phyloP scores from a whole-genome alignment of 441 rosid genomes.

The Theobroma grandiflorum region DNA sequence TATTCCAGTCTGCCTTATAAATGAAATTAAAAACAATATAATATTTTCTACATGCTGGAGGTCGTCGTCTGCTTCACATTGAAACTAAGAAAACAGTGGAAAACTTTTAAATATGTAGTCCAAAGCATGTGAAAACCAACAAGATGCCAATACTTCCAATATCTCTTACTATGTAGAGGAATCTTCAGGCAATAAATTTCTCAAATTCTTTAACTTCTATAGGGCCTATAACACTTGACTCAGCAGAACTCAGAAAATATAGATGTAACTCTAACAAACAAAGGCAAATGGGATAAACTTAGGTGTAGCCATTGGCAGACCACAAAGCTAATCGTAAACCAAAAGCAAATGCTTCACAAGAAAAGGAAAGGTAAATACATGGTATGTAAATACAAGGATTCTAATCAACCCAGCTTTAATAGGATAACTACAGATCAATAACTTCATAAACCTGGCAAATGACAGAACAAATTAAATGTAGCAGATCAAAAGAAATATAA shows the following conservation, averaged over 20 bases:
- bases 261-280: background rate
- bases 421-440: conserved; percentile 3
- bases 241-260: background rate
- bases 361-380: background rate
- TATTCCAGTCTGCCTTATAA: background rate
- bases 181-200: conserved; percentile 7
- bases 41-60: background rate
- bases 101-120: background rate
- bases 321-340: background rate
- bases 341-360: background rate
- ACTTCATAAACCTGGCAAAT: background rate
- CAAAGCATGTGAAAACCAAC: background rate
- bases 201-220: background rate
- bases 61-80: conserved; percentile 1
- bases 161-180: background rate
- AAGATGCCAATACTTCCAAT: background rate
- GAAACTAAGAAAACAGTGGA: background rate
- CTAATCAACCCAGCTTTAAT: background rate
- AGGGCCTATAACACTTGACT: background rate
- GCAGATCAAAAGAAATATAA: background rate
- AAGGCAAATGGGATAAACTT: background rate
- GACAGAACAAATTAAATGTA: background rate
- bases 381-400: conserved; percentile 1
- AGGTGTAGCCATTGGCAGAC: background rate
- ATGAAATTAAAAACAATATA: background rate